Base-by-base conservation (phyloP, 768 basidiomycete genomes). In the Boletus subparvulus region DNA sequence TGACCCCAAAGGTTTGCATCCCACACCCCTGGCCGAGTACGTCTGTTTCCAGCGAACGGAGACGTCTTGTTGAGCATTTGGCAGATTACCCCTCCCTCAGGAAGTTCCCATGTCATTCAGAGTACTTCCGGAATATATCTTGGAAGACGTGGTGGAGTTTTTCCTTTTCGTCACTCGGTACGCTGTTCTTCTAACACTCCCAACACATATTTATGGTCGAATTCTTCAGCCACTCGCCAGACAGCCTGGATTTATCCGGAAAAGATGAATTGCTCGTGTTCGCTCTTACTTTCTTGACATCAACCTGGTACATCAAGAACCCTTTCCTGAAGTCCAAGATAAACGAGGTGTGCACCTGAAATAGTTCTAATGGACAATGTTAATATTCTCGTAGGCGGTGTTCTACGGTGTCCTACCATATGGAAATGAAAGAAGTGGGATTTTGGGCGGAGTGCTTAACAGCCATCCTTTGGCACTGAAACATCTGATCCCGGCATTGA, bases 221-320 rank as follows among this genome's bases (percentile, higher is more conserved):
- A 35, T 36, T 58, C 49, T 47, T n/a, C 54, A 84, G 89, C 30
- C 74, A 81, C 35, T 80, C 83, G 0, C 94, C 93, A 0, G 84
- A 93, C 44, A 91, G 88, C 50, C 83, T 98, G 49, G 89, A 93
- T 56, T 73, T 91, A 47, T 79, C 88, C 0, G 94, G 94, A 44
- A 95, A 92, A 75, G 83, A 85, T 12, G 94, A 94, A 61, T 75
- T 98, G 14, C 76, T 98, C 63, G 83, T 86, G 1, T 98, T 98
- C 73, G 82, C 86, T 19, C 75, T 99, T 62, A 94, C 92, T 3
- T 98, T 98, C 80, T 75, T 99, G 58, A 85, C 88, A 7, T 94
- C 92, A 37, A 96, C 95, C 0, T 94, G 92, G 84, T 98, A 94
- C 70, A 95, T 99, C 80, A 97, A 97, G 78, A 99, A 98, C 64